phyloP scores from a whole-genome alignment of 331 rosid genomes.

The Telfairia occidentalis region DNA sequence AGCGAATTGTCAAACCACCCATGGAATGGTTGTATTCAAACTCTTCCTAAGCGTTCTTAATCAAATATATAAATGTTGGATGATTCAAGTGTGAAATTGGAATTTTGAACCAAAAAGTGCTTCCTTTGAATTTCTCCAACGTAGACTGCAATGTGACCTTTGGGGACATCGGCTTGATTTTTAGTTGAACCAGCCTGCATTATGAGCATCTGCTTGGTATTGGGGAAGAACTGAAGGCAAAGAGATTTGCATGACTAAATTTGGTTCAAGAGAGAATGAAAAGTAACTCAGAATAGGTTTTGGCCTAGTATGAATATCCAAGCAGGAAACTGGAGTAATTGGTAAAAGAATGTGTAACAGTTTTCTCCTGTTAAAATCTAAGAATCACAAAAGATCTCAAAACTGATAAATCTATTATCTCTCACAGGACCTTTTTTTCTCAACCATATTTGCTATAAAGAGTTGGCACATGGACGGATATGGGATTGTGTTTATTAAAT shows the following conservation, averaged over 20 bases:
- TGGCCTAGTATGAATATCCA: not conserved
- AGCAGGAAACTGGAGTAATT: not conserved
- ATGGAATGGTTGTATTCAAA: constrained; percentile 18
- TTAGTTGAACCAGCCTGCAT: not conserved
- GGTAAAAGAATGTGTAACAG: not conserved
- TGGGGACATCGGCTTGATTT: not conserved
- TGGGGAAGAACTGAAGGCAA: not conserved
- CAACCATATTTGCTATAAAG: not conserved
- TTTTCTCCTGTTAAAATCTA: not conserved
- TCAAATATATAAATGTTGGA: not conserved
- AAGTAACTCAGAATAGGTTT: not conserved
- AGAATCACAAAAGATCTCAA: not conserved
- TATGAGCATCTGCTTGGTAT: not conserved
- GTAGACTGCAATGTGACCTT: not conserved
- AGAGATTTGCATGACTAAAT: not conserved
- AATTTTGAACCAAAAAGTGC: not conserved
- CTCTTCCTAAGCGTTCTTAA: constrained; percentile 18
- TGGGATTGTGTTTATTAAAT: not conserved
- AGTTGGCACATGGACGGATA: not conserved
- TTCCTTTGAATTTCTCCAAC: not conserved
- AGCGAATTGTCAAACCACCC: not conserved
- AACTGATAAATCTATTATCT: not conserved
- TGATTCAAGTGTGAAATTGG: not conserved
- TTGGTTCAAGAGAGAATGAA: not conserved
- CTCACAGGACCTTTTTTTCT: not conserved